phyloP scores from a whole-genome alignment of 768 basidiomycete species.

The Chalciporus chontae region DNA sequence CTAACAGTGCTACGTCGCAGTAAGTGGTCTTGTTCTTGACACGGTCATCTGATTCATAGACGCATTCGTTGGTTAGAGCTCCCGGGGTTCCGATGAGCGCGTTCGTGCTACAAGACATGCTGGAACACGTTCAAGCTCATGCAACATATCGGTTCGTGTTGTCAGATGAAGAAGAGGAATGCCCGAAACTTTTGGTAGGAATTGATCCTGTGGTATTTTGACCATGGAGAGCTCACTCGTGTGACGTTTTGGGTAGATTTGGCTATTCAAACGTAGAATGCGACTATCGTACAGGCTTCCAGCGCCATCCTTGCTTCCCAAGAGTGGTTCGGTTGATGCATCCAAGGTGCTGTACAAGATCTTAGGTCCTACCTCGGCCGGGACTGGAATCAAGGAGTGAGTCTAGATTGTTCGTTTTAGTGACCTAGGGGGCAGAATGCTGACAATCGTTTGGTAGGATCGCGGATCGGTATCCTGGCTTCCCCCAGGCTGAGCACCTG shows the following conservation, averaged over 20 bases:
- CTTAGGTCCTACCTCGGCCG: constrained; percentile 54
- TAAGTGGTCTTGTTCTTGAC: constrained; percentile 37
- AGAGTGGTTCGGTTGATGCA: constrained; percentile 57
- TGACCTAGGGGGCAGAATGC: not conserved
- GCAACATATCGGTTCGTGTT: constrained; percentile 91
- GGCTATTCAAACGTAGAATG: constrained; percentile 92
- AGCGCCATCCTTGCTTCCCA: constrained; percentile 53
- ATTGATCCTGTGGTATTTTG: not conserved
- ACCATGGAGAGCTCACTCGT: not conserved
- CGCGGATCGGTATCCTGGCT: constrained; percentile 70
- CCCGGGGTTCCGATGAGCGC: constrained; percentile 65
- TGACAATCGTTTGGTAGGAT: constrained; percentile 36
- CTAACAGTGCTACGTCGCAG: constrained; percentile 58
- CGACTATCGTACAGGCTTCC: constrained; percentile 69
- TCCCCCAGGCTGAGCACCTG: constrained; percentile 85
- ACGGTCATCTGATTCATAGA: not conserved
- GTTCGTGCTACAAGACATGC: constrained; percentile 91
- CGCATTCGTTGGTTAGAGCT: constrained; percentile 23
- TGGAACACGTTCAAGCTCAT: constrained; percentile 87
- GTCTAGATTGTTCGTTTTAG: not conserved
- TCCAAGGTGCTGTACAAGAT: constrained; percentile 88
- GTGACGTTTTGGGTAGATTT: constrained; percentile 54
- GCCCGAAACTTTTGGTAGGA: constrained; percentile 72
- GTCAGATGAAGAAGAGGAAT: constrained; percentile 82
- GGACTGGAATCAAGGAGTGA: constrained; percentile 38